Evolutionary conservation across 345 rosid genomes (phyloP).

Genomic region (Moringa oleifera): DNA sequence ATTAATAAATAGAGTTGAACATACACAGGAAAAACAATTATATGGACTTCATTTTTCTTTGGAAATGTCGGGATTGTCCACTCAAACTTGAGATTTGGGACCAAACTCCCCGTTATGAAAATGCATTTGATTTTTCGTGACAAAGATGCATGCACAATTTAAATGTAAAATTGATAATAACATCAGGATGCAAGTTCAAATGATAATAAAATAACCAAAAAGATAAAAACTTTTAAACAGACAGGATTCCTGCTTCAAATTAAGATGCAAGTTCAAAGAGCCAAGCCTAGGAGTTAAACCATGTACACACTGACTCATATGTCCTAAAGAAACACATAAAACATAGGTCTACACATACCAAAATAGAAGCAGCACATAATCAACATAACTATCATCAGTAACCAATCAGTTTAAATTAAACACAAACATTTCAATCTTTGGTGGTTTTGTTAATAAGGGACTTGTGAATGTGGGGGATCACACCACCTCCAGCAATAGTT

Average conservation of each 20-base stretch:
- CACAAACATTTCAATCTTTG: slow-evolving; percentile 37
- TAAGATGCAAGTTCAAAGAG: background rate
- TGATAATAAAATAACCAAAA: background rate
- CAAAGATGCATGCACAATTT: no score
- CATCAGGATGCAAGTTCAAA: no score
- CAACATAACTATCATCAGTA: background rate
- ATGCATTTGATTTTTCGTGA: no score
- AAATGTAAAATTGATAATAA: no score
- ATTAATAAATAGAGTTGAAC: no score
- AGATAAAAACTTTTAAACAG: background rate
- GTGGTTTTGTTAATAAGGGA: slow-evolving; percentile 80
- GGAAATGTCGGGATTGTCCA: no score
- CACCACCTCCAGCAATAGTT: slow-evolving; percentile 75
- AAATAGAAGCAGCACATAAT: background rate
- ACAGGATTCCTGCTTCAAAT: no score
- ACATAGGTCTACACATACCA: background rate
- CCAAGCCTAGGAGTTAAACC: slow-evolving; percentile 21
- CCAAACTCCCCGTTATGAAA: no score
- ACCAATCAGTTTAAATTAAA: background rate
- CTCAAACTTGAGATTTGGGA: no score
- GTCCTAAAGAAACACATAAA: slow-evolving; percentile 2
- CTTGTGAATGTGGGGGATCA: slow-evolving; percentile 93
- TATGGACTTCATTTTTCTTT: no score
- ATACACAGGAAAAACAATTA: no score
- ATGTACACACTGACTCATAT: slow-evolving; percentile 19